A percentile compares a stretch with the other conserved stretches of the same genome.
phyloP scores from a whole-genome alignment of 2,329 filamentous ascomycete species.

The Xylaria sp. region DNA sequence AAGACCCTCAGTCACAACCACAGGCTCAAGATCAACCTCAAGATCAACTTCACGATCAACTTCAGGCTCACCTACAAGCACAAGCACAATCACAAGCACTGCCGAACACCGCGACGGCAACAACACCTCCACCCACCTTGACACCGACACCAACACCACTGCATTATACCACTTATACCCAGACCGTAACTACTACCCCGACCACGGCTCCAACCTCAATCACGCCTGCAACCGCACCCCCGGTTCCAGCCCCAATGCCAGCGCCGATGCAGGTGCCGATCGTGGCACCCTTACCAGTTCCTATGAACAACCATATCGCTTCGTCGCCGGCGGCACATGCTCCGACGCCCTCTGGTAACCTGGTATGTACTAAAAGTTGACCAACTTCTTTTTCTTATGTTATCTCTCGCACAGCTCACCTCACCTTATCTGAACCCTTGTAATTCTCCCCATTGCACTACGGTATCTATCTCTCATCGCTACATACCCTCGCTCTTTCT shows the following conservation, averaged over 20 bases:
- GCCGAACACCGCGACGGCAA: not conserved
- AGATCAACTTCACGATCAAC: too few relatives aligned
- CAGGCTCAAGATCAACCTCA: too few relatives aligned
- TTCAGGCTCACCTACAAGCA: too few relatives aligned
- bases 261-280: slow-evolving; percentile 32
- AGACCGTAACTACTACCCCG: slow-evolving; percentile 12
- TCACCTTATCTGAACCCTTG: not conserved
- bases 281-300: slow-evolving; percentile 23
- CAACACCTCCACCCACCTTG: slow-evolving; percentile 10
- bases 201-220: not conserved
- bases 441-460: not conserved
- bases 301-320: slow-evolving; percentile 35
- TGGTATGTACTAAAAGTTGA: slow-evolving; percentile 43
- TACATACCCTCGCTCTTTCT: not conserved
- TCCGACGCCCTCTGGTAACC: slow-evolving; percentile 46
- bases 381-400: slow-evolving; percentile 7
- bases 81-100: not conserved
- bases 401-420: slow-evolving; percentile 7
- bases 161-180: slow-evolving; percentile 25
- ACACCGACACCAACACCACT: slow-evolving; percentile 20
- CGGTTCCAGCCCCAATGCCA: slow-evolving; percentile 10
- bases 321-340: slow-evolving; percentile 49
- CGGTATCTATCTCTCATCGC: not conserved
- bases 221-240: not conserved
- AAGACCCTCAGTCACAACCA: not conserved